phyloP scores from a whole-genome alignment of 2,329 filamentous ascomycete species.

The Remersonia thermophila region DNA sequence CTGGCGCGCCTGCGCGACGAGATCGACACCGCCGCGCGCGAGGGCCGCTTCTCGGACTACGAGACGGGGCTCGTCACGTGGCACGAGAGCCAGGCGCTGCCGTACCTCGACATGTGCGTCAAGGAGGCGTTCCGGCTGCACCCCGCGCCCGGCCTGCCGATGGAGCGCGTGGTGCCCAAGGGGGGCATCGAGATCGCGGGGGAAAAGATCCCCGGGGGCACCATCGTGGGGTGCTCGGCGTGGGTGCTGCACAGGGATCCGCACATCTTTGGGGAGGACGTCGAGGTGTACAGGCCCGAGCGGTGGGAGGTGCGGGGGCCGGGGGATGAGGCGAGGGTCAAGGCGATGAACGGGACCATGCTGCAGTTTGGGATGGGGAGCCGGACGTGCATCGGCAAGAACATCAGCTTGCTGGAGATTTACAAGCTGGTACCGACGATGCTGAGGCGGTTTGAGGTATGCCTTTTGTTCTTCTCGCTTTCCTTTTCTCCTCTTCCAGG shows the following conservation, averaged over 20 bases:
- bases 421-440: slow-evolving; percentile 51
- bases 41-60: slow-evolving; percentile 37
- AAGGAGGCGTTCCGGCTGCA: slow-evolving; percentile 70
- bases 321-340: slow-evolving; percentile 37
- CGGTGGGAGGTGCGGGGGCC: slow-evolving; percentile 37
- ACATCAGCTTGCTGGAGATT: slow-evolving; percentile 50
- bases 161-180: slow-evolving; percentile 60
- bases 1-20: slow-evolving; percentile 47
- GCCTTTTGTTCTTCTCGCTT: slow-evolving; percentile 13
- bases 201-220: slow-evolving; percentile 51
- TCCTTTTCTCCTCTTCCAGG: neutral
- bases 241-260: slow-evolving; percentile 61
- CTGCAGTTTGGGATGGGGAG: slow-evolving; percentile 62
- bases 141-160: slow-evolving; percentile 57
- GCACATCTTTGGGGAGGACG: slow-evolving; percentile 56
- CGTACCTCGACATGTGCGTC: slow-evolving; percentile 65
- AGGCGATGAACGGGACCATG: slow-evolving; percentile 58
- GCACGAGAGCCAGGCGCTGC: slow-evolving; percentile 55
- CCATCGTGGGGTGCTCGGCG: slow-evolving; percentile 61
- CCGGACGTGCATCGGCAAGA: slow-evolving; percentile 59
- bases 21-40: slow-evolving; percentile 44
- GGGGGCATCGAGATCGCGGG: slow-evolving; percentile 53
- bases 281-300: slow-evolving; percentile 55
- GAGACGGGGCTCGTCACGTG: slow-evolving; percentile 54
- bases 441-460: slow-evolving; percentile 51